Conservation (phyloP, 305 asterid species). For the Ajuga reptans region DNA sequence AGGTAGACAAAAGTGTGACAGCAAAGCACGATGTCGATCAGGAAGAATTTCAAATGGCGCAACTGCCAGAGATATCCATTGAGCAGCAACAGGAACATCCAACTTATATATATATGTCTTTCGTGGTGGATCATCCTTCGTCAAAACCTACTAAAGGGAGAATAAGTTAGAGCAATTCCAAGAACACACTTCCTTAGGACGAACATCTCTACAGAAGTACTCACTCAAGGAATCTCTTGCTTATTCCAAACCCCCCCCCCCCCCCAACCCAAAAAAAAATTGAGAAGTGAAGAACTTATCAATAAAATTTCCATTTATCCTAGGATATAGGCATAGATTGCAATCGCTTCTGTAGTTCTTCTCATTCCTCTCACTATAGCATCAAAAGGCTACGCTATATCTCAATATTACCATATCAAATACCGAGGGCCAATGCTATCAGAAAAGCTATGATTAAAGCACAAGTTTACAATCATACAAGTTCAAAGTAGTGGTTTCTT, state of each 20-base stretch:
- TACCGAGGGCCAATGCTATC: not conserved
- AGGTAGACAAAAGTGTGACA: constrained; percentile 71
- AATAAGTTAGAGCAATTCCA: constrained; percentile 4
- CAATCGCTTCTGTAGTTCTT: no score
- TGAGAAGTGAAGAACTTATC: not conserved
- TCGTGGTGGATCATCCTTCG: constrained; percentile 80
- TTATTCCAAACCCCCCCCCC: not conserved
- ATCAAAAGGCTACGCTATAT: not conserved
- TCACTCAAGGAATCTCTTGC: not conserved
- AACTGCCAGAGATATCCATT: constrained; percentile 82
- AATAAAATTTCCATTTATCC: not conserved
- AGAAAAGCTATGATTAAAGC: not conserved
- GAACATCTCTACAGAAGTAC: not conserved
- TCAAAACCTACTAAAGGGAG: constrained; percentile 51
- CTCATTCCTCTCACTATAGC: not conserved
- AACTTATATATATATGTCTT: constrained; percentile 82
- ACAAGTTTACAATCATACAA: constrained; percentile 2
- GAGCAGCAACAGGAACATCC: constrained; percentile 90
- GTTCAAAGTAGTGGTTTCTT: not conserved
- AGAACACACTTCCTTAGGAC: not conserved
- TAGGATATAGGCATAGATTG: no score
- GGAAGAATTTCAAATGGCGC: constrained; percentile 91
- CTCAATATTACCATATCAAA: not conserved
- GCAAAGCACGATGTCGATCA: constrained; percentile 56
- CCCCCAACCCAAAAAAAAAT: no score